Conservation (phyloP, 2,329 filamentous ascomycete species). For the Paecilomyces sp. region DNA sequence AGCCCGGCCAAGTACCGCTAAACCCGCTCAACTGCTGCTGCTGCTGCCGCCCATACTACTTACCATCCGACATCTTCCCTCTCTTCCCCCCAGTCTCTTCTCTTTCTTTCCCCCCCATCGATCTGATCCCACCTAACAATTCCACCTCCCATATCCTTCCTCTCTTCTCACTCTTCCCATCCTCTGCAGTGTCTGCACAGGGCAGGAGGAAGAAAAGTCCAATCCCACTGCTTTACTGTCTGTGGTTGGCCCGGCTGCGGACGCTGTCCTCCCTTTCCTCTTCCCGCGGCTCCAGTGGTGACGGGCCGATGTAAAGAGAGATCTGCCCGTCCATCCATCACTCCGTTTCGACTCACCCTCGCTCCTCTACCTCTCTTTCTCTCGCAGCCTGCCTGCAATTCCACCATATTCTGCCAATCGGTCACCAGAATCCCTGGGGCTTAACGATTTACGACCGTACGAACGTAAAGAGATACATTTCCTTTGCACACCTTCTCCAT, state of each 20-base stretch:
- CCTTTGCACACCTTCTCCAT: not conserved
- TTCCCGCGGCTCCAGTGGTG: not conserved
- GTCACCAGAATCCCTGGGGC: not conserved
- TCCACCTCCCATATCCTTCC: not conserved
- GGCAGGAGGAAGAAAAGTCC: not conserved
- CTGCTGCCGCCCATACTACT: not conserved
- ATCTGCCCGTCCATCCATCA: not conserved
- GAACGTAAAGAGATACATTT: not conserved
- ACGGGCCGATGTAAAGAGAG: not conserved
- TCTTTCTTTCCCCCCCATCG: not conserved
- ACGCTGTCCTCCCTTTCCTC: not conserved
- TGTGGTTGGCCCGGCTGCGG: not conserved
- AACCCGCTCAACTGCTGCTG: not conserved
- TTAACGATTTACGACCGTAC: not conserved
- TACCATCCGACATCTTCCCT: not conserved
- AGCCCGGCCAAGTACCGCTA: not conserved
- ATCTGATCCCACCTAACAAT: not conserved
- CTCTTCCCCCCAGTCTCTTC: not conserved
- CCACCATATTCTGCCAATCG: not conserved
- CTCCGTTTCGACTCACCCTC: not conserved
- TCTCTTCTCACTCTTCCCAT: not conserved
- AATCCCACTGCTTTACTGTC: not conserved
- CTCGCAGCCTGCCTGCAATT: not conserved
- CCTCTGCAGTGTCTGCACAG: not conserved
- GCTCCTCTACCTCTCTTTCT: not conserved